Conservation (phyloP, 805 yeast genomes). For the Torulaspora gathmanii region DNA sequence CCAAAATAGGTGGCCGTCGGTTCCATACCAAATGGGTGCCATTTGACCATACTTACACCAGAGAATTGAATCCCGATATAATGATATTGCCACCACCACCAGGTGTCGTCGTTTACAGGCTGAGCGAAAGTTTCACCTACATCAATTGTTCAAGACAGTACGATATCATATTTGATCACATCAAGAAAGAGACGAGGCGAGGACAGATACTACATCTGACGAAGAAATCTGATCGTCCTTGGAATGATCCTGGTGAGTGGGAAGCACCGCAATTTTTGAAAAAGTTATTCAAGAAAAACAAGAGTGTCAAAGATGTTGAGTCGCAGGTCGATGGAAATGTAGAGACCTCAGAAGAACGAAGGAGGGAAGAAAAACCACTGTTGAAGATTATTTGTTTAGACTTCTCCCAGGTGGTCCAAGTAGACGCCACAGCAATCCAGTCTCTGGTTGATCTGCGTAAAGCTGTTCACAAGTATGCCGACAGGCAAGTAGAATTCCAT, state of each 20-base stretch:
- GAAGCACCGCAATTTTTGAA: constrained; percentile 38
- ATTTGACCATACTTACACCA: constrained; percentile 37
- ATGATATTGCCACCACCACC: constrained; percentile 76
- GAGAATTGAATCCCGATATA: constrained; percentile 51
- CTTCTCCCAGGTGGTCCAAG: constrained; percentile 67
- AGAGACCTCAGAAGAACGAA: not conserved
- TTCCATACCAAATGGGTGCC: constrained; percentile 72
- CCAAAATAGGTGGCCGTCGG: constrained; percentile 26
- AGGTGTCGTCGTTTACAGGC: constrained; percentile 81
- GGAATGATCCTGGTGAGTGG: constrained; percentile 79
- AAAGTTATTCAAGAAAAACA: constrained; percentile 21
- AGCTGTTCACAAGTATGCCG: constrained; percentile 67
- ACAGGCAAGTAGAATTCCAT: constrained; percentile 82
- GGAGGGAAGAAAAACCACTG: constrained; percentile 54
- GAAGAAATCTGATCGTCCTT: constrained; percentile 57
- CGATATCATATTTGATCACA: constrained; percentile 64
- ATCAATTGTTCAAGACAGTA: constrained; percentile 73
- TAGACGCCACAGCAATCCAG: constrained; percentile 79
- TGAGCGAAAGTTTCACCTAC: constrained; percentile 75
- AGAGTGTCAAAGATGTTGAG: constrained; percentile 25
- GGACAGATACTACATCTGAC: constrained; percentile 43
- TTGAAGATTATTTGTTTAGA: constrained; percentile 74
- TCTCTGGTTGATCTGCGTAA: constrained; percentile 69
- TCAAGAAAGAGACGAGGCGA: constrained; percentile 55
- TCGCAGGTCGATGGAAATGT: constrained; percentile 2